Base-by-base conservation (phyloP, 306 rosid genomes). In the Lathyrus tuberosus region DNA sequence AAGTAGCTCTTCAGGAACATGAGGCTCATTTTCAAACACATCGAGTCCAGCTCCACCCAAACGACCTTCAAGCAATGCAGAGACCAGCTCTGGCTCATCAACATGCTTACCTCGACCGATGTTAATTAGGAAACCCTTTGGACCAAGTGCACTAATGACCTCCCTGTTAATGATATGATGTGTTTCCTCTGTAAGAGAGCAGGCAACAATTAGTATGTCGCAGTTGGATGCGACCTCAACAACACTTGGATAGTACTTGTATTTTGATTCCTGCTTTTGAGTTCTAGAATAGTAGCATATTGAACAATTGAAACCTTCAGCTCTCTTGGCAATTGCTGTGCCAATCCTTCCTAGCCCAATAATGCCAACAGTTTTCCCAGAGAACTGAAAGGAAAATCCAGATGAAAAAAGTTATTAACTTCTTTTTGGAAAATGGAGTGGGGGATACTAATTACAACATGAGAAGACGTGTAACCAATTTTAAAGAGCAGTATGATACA, bases 301-400 rank as follows among this genome's bases (percentile, higher is more conserved):
- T 40, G 86, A 53, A 78, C 97, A 90, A 76, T 75, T 53, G 51
- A 93, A 93, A 67, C 84, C 96, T 84, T 90, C 91, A 49, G 91
- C 94, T 79, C 97, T 86, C 74, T 78, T 85, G 13, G 96, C 98
- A 76, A 93, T 44, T 60, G 88, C 97, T 66, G 49, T 16, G 20
- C 98, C 96, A 22, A 93, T 93, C 65, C 97, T 85, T 76, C 98
- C 98, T 71, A 93, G 18, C 54, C 97, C 96, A 10, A 93, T 54
- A 62, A 93, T 81, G 44, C 98, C 98, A 28, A 93, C 86, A 10
- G 84, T 86, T 83, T 93, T 86, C 58, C 98, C 96, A 67, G 84
- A 77, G 83, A 93, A 88, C 96, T 93, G 86, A 68, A 82, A 76
- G 67, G 70, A 41, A 35, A 78, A 49, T 17, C 13, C 46, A 18